Evolutionary conservation across 805 yeast genomes (phyloP), one percentile per base, ranked within the genome.

Genomic region (Maudiozyma turicensis): DNA sequence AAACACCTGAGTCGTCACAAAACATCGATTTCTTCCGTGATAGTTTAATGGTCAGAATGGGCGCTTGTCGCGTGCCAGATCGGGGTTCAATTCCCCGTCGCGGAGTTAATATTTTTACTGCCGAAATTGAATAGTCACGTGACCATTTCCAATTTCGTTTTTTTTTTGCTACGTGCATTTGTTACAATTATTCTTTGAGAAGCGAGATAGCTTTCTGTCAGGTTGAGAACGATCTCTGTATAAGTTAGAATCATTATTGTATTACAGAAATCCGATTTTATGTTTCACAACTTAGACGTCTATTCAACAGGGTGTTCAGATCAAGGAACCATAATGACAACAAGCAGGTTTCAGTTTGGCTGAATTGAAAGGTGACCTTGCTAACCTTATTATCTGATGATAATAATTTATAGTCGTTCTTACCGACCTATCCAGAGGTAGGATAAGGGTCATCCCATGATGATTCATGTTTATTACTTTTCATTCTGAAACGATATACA

Each of bases 71-170:
- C 60, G 60, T 57, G 58, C 58, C 56, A 56, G 60, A 57, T 58
- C 60, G 60, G 60, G 62, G 62, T 58, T 56, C 60, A 55, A 58
- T 58, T 58, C 61, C 61, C 61, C 61, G 63, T 58, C 43, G 43
- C 63, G 63, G 28, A 33, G 48, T 3, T 9, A 9, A 40, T 26
- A 15, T 40, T 40, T 40, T 40, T 40, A 40, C 13, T 8, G 5
- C n/a, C 35, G n/a, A 33, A 33, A 33, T 8, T 33, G 35, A 2
- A 33, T n/a, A 6, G n/a, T 33, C 38, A 15, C 13, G 14, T 11
- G 14, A 35, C 38, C 26, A 20, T 20, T 20, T 20, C 4, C 26
- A 20, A 20, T 20, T 20, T 20, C 26, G 26, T 20, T 20, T 20
- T 20, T 20, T 20, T 20, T 20, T 20, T 20, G 26, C 26, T 20